A percentile compares a stretch with the other conserved stretches of the same genome.
Evolutionary conservation across 106 monocot species (phyloP).

Genomic region (Dendrobium officinale): DNA sequence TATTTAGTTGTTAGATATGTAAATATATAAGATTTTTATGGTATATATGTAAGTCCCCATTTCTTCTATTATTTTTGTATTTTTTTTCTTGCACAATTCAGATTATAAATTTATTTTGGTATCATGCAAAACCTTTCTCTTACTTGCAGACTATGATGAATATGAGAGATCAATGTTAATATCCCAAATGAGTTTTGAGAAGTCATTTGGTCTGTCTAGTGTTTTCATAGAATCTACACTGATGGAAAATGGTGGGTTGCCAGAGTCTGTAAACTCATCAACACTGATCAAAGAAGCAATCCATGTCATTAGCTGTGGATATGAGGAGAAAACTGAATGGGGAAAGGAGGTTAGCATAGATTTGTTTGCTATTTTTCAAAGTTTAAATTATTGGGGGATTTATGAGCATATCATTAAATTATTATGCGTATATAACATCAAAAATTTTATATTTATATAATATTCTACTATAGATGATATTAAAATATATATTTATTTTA

Average conservation of each 20-base stretch:
- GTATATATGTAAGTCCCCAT: too few species aligned
- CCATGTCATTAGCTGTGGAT: slow-evolving; percentile 95
- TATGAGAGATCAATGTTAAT: slow-evolving; percentile 77
- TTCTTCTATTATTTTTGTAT: neutral
- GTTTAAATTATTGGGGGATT: too few species aligned
- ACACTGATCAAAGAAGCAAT: slow-evolving; percentile 88
- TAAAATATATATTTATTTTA: neutral
- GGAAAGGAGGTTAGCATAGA: slow-evolving; percentile 71
- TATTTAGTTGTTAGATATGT: neutral
- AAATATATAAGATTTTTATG: neutral
- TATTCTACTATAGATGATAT: neutral
- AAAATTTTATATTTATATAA: neutral
- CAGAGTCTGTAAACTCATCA: slow-evolving; percentile 62
- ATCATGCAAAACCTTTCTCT: neutral
- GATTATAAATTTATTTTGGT: neutral
- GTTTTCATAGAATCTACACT: slow-evolving; percentile 96
- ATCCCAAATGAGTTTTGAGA: slow-evolving; percentile 96
- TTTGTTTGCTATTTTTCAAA: neutral
- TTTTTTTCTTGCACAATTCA: neutral
- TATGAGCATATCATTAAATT: too few species aligned
- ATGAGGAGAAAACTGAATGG: slow-evolving; percentile 97
- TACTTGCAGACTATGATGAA: slow-evolving; percentile 73
- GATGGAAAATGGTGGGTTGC: slow-evolving; percentile 80
- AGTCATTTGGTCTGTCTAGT: slow-evolving; percentile 76
- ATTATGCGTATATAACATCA: neutral